These are phyloP conservation scores for Botryotinia convoluta DNA, from an alignment of 2,329 filamentous ascomycete genomes.

Conservation along the genomic window DNA sequence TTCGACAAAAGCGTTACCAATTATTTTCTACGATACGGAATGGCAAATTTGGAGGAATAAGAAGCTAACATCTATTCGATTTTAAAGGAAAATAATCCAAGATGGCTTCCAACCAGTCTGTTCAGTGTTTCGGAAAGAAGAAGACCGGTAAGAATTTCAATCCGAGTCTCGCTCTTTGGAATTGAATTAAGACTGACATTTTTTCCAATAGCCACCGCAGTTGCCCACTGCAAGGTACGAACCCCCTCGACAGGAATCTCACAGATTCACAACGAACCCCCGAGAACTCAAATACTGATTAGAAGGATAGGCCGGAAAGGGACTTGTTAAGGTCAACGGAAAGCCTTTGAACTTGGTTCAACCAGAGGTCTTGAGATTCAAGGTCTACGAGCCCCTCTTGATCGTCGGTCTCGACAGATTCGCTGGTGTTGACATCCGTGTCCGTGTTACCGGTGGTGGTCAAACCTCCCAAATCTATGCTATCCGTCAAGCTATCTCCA, in stretches of 20 bases:
- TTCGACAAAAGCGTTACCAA: not conserved
- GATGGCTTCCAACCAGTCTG: conserved; percentile 67
- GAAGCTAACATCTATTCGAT: conserved; percentile 15
- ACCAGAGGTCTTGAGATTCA: conserved; percentile 97
- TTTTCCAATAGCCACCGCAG: conserved; percentile 56
- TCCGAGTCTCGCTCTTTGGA: conserved; percentile 8
- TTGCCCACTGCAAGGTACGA: conserved; percentile 76
- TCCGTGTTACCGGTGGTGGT: conserved; percentile 94
- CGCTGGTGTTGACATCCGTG: conserved; percentile 92
- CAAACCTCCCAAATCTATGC: conserved; percentile 98
- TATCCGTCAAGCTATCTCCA: conserved; percentile 98
- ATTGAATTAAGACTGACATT: conserved; percentile 37
- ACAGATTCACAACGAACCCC: not conserved
- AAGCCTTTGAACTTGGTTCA: conserved; percentile 90
- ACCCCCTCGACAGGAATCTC: conserved; percentile 14
- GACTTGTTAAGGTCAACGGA: conserved; percentile 98
- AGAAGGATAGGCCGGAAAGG: conserved; percentile 63
- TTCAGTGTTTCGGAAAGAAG: conserved; percentile 99
- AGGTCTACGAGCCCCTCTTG: conserved; percentile 99
- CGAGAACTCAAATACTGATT: conserved; percentile 24
- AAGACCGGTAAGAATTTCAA: conserved; percentile 51
- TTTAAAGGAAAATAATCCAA: conserved; percentile 23
- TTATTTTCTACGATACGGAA: not conserved
- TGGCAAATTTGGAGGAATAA: conserved; percentile 2
- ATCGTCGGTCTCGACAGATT: conserved; percentile 98